Percentiles rank a stretch among this genome's conserved stretches.
Evolutionary conservation across 352 stramenopile genomes (phyloP).

Genomic region (Globisporangium mamillatum): DNA sequence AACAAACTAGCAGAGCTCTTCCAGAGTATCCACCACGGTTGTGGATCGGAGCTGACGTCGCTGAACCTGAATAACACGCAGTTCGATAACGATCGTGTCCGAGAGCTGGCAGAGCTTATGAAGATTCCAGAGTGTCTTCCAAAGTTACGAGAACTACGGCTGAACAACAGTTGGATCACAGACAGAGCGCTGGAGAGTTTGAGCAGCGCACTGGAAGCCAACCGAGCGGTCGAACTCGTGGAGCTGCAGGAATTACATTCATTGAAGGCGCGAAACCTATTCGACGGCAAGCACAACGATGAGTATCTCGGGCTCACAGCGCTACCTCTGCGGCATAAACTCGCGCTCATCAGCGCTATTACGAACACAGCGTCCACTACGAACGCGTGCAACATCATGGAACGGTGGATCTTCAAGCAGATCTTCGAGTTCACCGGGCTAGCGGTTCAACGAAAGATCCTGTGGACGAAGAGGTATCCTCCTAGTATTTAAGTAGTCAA

Average conservation of each 20-base stretch:
- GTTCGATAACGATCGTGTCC: not conserved
- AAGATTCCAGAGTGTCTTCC: not conserved
- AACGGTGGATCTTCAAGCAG: not conserved
- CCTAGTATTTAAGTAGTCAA: not conserved
- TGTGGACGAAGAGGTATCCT: not conserved
- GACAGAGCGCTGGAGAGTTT: not conserved
- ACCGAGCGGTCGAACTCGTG: not conserved
- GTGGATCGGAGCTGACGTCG: not conserved
- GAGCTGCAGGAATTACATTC: not conserved
- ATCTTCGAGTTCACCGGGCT: not conserved
- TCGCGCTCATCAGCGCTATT: not conserved
- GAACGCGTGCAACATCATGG: not conserved
- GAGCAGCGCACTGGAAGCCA: not conserved
- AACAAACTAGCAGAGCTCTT: not conserved
- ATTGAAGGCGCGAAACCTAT: not conserved
- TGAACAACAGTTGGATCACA: not conserved
- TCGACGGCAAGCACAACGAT: not conserved
- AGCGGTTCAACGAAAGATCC: not conserved
- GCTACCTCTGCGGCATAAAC: not conserved
- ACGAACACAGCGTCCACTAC: not conserved
- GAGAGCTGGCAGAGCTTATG: not conserved
- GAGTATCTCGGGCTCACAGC: not conserved
- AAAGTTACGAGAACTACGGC: not conserved
- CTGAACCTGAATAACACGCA: not conserved
- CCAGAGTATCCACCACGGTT: not conserved